Conservation (phyloP, 176 grass and related monocot genomes). For the Phyllostachys edulis region DNA sequence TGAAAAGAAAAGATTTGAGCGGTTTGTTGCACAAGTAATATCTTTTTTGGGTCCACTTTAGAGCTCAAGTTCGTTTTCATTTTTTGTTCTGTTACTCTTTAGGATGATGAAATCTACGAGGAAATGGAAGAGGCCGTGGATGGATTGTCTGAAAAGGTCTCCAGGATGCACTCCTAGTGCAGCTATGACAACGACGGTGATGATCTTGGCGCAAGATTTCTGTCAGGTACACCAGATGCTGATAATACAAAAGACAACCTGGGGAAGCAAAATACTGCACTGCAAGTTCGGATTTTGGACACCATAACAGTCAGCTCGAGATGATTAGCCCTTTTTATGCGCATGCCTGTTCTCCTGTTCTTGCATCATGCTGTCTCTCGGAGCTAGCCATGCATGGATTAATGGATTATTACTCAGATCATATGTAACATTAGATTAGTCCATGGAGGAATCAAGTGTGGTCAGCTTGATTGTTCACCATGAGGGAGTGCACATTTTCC, state of each 20-base stretch:
- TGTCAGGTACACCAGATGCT: neutral
- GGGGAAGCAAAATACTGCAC: slow-evolving; percentile 4
- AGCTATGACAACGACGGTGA: neutral
- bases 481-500: neutral
- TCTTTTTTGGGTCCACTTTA: neutral
- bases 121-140: slow-evolving; percentile 47
- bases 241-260: neutral
- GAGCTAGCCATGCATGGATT: neutral
- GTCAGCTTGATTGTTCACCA: neutral
- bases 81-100: slow-evolving; percentile 21
- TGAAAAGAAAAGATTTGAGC: neutral
- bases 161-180: slow-evolving; percentile 42
- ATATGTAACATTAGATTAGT: slow-evolving; percentile 1
- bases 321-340: neutral
- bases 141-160: slow-evolving; percentile 58
- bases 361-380: neutral
- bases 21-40: slow-evolving; percentile 22
- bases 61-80: neutral
- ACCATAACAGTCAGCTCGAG: neutral
- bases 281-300: slow-evolving; percentile 10
- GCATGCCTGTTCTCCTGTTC: neutral
- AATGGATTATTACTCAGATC: slow-evolving; percentile 12
- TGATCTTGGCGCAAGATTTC: neutral
- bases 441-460: neutral
- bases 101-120: slow-evolving; percentile 66